phyloP scores from a whole-genome alignment of 495 filamentous ascomycete genomes.

The Oidiodendron maius region DNA sequence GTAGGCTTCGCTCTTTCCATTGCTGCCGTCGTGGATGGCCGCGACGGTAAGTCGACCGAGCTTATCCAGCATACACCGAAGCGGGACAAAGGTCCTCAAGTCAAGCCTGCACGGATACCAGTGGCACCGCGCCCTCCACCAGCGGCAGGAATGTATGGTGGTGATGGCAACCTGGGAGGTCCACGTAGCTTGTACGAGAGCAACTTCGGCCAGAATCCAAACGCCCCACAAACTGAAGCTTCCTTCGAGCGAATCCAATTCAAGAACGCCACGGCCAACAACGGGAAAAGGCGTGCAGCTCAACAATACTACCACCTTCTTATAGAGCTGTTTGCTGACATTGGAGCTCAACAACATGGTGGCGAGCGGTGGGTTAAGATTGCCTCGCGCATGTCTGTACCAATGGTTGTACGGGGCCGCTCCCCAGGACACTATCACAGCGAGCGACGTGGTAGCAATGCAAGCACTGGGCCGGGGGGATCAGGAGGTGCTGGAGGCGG shows the following conservation, averaged over 20 bases:
- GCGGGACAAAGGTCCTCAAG: conserved; percentile 84
- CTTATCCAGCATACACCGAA: conserved; percentile 94
- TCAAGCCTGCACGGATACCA: conserved; percentile 64
- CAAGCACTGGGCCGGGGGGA: conserved; percentile 67
- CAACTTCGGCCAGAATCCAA: conserved; percentile 25
- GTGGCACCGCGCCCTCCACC: conserved; percentile 61
- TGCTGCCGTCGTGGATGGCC: conserved; percentile 77
- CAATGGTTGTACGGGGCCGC: conserved; percentile 89
- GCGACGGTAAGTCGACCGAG: conserved; percentile 72
- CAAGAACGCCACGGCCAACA: conserved; percentile 93
- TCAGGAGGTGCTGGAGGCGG: conserved; percentile 43
- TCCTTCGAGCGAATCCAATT: conserved; percentile 96
- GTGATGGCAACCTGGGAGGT: conserved; percentile 6
- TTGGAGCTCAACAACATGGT: conserved; percentile 46
- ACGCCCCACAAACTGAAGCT: conserved; percentile 46
- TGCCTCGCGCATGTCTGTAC: conserved; percentile 70
- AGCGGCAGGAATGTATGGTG: conserved; percentile 21
- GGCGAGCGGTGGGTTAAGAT: conserved; percentile 62
- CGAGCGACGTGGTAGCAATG: conserved; percentile 64
- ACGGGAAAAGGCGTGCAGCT: conserved; percentile 83
- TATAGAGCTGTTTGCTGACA: conserved; percentile 81
- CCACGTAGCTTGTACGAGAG: conserved; percentile 30
- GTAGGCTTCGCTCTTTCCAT: conserved; percentile 79
- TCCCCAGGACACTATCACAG: conserved; percentile 92
- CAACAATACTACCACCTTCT: conserved; percentile 94